Evolutionary conservation across 1,139 yeast species (phyloP).

Genomic region (Nakaseomyces bracarensis): DNA sequence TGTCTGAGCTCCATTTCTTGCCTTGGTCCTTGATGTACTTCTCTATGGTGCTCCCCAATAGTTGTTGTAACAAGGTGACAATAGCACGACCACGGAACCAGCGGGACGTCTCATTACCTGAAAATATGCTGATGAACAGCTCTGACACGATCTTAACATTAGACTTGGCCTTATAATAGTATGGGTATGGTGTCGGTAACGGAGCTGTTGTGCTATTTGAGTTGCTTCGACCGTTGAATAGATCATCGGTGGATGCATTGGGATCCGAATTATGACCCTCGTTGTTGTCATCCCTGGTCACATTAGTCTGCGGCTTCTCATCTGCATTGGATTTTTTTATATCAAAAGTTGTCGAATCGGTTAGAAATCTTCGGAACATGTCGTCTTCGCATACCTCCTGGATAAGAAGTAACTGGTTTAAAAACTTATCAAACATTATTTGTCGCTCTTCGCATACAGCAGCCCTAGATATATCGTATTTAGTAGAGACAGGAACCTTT

Average conservation of each 20-base stretch:
- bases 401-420: conserved; percentile 47
- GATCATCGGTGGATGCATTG: background rate
- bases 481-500: conserved; percentile 47
- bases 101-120: conserved; percentile 48
- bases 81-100: conserved; percentile 86
- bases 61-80: conserved; percentile 70
- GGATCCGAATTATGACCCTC: background rate
- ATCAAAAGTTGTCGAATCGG: conserved; percentile 42
- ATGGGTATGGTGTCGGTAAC: background rate
- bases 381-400: conserved; percentile 68
- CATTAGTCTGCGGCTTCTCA: conserved; percentile 1
- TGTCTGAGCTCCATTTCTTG: conserved; percentile 41
- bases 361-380: conserved; percentile 66
- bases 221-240: background rate
- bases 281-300: background rate
- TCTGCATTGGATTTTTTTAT: background rate
- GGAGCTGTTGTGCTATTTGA: background rate
- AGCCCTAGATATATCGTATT: conserved; percentile 42
- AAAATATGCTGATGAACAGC: conserved; percentile 59
- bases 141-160: conserved; percentile 7
- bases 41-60: conserved; percentile 84
- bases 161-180: background rate
- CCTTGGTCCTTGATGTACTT: conserved; percentile 51
- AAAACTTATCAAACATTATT: conserved; percentile 51
- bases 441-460: conserved; percentile 57